phyloP scores from a whole-genome alignment of 2,329 filamentous ascomycete genomes.

The Stemphylium lycopersici region DNA sequence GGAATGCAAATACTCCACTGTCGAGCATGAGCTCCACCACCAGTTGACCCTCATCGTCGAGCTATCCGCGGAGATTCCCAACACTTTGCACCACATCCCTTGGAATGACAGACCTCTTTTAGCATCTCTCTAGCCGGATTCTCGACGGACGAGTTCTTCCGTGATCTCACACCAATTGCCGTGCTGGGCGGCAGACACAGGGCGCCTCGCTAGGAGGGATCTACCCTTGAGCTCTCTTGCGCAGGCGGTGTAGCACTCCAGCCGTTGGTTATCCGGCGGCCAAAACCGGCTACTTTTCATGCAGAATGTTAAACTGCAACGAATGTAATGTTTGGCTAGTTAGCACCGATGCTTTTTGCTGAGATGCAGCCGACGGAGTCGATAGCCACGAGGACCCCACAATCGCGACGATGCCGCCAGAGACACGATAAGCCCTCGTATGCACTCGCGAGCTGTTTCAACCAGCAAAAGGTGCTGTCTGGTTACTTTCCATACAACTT shows the following conservation, averaged over 20 bases:
- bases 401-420: neutral
- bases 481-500: neutral
- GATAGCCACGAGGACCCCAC: conserved; percentile 17
- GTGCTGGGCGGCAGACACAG: conserved; percentile 12
- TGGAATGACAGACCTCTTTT: neutral
- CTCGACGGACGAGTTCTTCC: conserved; percentile 11
- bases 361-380: conserved; percentile 22
- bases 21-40: neutral
- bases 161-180: conserved; percentile 7
- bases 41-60: neutral
- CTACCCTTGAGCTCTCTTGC: conserved; percentile 20
- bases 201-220: conserved; percentile 28
- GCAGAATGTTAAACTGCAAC: conserved; percentile 24
- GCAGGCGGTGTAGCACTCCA: conserved; percentile 24
- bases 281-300: conserved; percentile 19
- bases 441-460: neutral
- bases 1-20: neutral
- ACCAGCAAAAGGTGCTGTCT: neutral
- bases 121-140: conserved; percentile 8
- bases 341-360: conserved; percentile 17
- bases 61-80: neutral
- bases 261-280: conserved; percentile 32
- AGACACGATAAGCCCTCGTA: neutral
- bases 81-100: neutral
- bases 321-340: conserved; percentile 23